Percentiles rank a stretch among this genome's conserved stretches.
Conservation (phyloP, 2,329 filamentous ascomycete species). For the Xylariales sp. region DNA sequence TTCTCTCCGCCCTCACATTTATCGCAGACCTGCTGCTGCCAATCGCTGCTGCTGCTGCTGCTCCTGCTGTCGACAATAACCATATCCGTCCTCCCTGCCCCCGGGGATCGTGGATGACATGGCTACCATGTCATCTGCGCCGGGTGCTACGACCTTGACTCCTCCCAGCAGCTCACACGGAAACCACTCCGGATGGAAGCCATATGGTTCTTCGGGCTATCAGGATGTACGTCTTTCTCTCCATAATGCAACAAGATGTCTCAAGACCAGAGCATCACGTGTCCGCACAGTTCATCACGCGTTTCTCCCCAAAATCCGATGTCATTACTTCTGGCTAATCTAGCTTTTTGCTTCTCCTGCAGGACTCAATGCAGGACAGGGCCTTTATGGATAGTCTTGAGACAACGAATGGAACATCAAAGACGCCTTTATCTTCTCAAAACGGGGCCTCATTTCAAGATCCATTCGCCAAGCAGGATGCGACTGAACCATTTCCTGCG, state of each 20-base stretch:
- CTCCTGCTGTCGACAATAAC: no score
- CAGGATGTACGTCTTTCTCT: slow-evolving; percentile 21
- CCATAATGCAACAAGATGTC: background rate
- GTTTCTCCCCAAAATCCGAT: background rate
- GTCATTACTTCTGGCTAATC: background rate
- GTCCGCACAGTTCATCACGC: no score
- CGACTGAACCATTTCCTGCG: slow-evolving; percentile 17
- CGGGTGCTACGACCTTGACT: slow-evolving; percentile 43
- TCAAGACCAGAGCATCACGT: no score
- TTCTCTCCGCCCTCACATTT: no score
- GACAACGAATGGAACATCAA: slow-evolving; percentile 14
- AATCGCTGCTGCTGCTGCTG: no score
- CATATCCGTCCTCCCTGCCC: slow-evolving; percentile 10
- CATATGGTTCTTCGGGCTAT: slow-evolving; percentile 17
- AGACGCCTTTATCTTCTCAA: slow-evolving; percentile 10
- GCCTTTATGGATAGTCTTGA: slow-evolving; percentile 19
- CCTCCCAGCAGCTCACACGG: slow-evolving; percentile 46
- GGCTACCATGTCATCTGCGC: slow-evolving; percentile 49
- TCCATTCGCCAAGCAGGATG: slow-evolving; percentile 13
- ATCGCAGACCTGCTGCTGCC: no score
- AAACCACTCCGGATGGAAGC: slow-evolving; percentile 39
- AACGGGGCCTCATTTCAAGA: no score
- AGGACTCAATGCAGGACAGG: slow-evolving; percentile 21
- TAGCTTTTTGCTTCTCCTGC: background rate
- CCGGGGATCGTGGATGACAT: slow-evolving; percentile 28